Percentiles rank a stretch among this genome's conserved stretches.
phyloP scores from a whole-genome alignment of 148 eudicot species.

The Chenopodium formosanum region DNA sequence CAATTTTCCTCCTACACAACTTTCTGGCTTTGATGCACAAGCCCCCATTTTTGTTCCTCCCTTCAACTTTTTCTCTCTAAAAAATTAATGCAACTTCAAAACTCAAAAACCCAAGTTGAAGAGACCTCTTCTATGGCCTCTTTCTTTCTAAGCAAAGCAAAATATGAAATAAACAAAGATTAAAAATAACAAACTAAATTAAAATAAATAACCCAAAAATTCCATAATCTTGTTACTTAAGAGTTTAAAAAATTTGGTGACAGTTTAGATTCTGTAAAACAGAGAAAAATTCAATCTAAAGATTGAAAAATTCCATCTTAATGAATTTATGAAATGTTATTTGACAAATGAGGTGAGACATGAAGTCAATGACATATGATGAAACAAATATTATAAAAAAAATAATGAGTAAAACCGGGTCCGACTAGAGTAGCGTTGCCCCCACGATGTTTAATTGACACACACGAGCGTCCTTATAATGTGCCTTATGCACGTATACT shows the following conservation, averaged over 20 bases:
- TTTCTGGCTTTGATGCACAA: conserved; percentile 74
- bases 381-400: neutral
- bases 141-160: neutral
- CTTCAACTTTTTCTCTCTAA: neutral
- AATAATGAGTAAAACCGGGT: neutral
- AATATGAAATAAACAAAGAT: neutral
- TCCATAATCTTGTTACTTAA: neutral
- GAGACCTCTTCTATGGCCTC: neutral
- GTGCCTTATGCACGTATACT: conserved; percentile 17
- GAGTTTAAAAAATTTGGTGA: neutral
- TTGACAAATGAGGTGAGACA: neutral
- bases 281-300: neutral
- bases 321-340: neutral
- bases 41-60: conserved; percentile 52
- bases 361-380: neutral
- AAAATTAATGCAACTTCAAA: neutral
- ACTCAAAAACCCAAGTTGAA: neutral
- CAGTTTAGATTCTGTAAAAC: neutral
- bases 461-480: conserved; percentile 4
- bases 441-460: conserved; percentile 17
- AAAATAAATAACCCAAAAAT: neutral
- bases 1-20: conserved; percentile 49
- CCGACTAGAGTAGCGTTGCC: conserved; percentile 12
- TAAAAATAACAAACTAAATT: neutral
- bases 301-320: neutral